Base-by-base conservation (phyloP, 768 basidiomycete species). In the Trametes cinnabarina region DNA sequence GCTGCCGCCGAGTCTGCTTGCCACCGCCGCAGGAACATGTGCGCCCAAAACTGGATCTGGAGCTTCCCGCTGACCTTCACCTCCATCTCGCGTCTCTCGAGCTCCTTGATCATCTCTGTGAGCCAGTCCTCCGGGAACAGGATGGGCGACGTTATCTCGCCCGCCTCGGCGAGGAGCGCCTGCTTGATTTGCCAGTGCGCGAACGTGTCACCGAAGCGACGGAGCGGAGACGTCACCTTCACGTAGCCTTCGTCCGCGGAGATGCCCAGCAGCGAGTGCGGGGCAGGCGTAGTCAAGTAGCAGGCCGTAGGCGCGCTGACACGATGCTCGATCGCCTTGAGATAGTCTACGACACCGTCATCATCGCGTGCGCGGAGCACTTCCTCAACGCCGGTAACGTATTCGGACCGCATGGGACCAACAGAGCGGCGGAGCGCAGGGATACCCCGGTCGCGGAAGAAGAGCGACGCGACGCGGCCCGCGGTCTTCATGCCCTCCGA, bases 151-250 rank as follows among this genome's bases (percentile, higher is more conserved):
- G 76, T 71, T 35, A 56, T 44, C 7, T 61, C 65, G 35, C 47
- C 48, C 14, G 25, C 62, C 7, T 67, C 69, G 12, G 69, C 72
- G 7, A 88, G 73, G 11, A 98, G 72, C 5, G 81, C 82, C 48
- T 86, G 76, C 67, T 97, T 95, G 72, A 99, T 84, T 70, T 98
- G 95, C 93, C 94, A 99, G 73, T 98, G 97, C 10, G 76, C 74
- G 12, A 94, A 70, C 55, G 97, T 70, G 71, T 99, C 97, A 34
- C 74, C 72, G 71, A 84, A 97, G 42, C 97, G 84, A 40, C 97
- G 82, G 42, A 99, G 74, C 0, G 97, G 97, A 5, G 89, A 92
- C 9, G 97, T 98, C 9, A 82, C 84, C 20, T 90, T 83, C 17
- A 80, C 73, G 69, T 99, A 99, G 3, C 95, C 95, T 61, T 88